phyloP scores from a whole-genome alignment of 163 green algal species.

The Prototheca stagnorum region DNA sequence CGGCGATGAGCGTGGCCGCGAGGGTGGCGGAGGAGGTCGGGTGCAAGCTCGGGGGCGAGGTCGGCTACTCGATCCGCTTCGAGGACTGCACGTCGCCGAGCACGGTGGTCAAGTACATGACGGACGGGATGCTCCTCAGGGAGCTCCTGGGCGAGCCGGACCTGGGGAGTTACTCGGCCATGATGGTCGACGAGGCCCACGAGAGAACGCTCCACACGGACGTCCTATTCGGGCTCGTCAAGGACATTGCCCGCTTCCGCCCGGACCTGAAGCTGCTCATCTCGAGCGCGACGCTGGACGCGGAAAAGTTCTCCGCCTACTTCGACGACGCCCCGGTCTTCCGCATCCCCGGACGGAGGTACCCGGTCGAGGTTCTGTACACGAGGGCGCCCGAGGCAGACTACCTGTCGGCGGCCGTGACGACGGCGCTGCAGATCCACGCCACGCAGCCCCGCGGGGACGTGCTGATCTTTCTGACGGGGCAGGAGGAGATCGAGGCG shows the following conservation, averaged over 20 bases:
- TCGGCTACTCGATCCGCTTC: constrained; percentile 95
- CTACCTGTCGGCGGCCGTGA: constrained; percentile 91
- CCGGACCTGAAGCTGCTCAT: constrained; percentile 92
- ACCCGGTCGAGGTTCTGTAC: constrained; percentile 88
- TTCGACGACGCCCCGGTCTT: constrained; percentile 79
- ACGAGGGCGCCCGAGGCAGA: constrained; percentile 79
- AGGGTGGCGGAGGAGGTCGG: constrained; percentile 71
- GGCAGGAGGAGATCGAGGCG: constrained; percentile 92
- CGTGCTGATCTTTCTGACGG: constrained; percentile 98
- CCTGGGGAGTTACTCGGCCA: constrained; percentile 75
- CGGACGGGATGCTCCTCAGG: constrained; percentile 88
- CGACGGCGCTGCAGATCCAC: constrained; percentile 90
- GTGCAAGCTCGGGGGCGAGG: constrained; percentile 34
- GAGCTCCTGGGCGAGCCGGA: constrained; percentile 92
- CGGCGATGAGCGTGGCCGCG: constrained; percentile 85
- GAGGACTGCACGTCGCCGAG: constrained; percentile 94
- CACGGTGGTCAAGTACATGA: constrained; percentile 94
- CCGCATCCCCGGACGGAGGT: constrained; percentile 88
- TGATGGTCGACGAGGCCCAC: constrained; percentile 98
- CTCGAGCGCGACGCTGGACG: constrained; percentile 82
- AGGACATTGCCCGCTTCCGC: constrained; percentile 58
- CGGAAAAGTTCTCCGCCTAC: constrained; percentile 92
- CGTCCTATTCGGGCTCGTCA: constrained; percentile 82
- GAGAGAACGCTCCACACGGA: constrained; percentile 93
- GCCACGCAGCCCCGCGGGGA: constrained; percentile 66